Evolutionary conservation across 176 grass and related monocot species (phyloP), one percentile per base, ranked within the genome.

Genomic region (Cenchrus purpureus): DNA sequence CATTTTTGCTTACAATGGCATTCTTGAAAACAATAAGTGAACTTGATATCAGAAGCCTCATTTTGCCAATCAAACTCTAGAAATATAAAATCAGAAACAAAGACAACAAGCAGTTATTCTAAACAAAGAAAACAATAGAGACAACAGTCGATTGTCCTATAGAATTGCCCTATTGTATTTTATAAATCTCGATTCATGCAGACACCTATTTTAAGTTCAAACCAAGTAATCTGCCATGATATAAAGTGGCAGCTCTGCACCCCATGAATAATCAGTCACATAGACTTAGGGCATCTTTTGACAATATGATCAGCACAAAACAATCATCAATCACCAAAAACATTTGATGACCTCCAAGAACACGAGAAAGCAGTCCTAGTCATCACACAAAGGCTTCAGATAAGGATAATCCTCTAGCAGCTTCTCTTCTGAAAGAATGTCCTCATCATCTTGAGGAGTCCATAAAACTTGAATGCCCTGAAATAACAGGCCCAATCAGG

Each of bases 381-480:
- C 79, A 45, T 82, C 79, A 71, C 4, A 82, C 20, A 82, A 4
- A 7, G 66, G 51, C 11, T 68, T 68, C 78, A 80, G 78, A 55
- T 80, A 42, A 9, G 79, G 79, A 56, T 82, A 82, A 56, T 82
- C 79, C 50, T 71, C 49, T 10, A 68, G 31, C 2, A 81, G 29
- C 19, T 56, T 81, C 50, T n/a, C 79, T 81, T 81, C 64, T 0
- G 49, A 81, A 56, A 81, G 65, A 69, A 81, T 31, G 7, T 81
- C 79, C 32, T 43, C 56, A 65, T 81, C 78, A 22, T 81, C 64
- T 68, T 55, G 78, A 3, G 78, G 78, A 37, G 63, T 81, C 78
- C 78, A 81, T 6, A 81, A 68, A 56, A 81, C 64, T 28, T 81
- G 79, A 22, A 81, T 68, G 5, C 79, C 64, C 79, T 81, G 79